Percentiles rank a stretch among this genome's conserved stretches.
Conservation (phyloP, 169 alveolate genomes). For the Plasmodium ovale region DNA sequence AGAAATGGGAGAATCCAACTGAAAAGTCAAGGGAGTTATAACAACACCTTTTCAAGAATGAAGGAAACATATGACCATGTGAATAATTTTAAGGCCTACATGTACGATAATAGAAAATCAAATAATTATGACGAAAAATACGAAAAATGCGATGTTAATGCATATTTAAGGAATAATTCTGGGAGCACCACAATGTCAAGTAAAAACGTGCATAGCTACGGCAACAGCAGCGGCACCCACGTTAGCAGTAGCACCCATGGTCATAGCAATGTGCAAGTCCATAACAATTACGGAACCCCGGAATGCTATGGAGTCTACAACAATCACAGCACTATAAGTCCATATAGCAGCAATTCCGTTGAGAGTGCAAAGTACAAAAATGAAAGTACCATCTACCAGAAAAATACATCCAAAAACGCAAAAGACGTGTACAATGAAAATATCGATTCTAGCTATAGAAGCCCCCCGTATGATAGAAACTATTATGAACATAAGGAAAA, state of each 20-base stretch:
- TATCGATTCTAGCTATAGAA: constrained; percentile 22
- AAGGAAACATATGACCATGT: constrained; percentile 36
- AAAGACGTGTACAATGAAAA: constrained; percentile 48
- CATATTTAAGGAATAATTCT: constrained; percentile 26
- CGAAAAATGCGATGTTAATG: constrained; percentile 18
- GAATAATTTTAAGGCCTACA: constrained; percentile 24
- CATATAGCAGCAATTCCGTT: not conserved
- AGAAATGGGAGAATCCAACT: constrained; percentile 4
- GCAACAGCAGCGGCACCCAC: constrained; percentile 10
- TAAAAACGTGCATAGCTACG: constrained; percentile 16
- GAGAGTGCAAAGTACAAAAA: constrained; percentile 15
- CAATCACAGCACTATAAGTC: constrained; percentile 8
- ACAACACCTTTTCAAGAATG: constrained; percentile 18
- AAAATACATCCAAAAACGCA: not conserved
- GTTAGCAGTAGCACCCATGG: constrained; percentile 12
- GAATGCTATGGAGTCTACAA: constrained; percentile 8
- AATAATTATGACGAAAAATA: constrained; percentile 20
- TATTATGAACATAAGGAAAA: constrained; percentile 1
- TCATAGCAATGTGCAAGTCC: not conserved
- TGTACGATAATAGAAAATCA: constrained; percentile 13
- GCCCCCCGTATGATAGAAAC: constrained; percentile 31
- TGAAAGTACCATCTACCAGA: constrained; percentile 10
- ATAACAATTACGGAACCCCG: not conserved
- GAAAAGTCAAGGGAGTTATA: constrained; percentile 23
- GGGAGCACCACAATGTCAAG: constrained; percentile 7